Percentiles rank a stretch among this genome's conserved stretches.
phyloP scores from a whole-genome alignment of 148 eudicot genomes.

The Talinum fruticosum region DNA sequence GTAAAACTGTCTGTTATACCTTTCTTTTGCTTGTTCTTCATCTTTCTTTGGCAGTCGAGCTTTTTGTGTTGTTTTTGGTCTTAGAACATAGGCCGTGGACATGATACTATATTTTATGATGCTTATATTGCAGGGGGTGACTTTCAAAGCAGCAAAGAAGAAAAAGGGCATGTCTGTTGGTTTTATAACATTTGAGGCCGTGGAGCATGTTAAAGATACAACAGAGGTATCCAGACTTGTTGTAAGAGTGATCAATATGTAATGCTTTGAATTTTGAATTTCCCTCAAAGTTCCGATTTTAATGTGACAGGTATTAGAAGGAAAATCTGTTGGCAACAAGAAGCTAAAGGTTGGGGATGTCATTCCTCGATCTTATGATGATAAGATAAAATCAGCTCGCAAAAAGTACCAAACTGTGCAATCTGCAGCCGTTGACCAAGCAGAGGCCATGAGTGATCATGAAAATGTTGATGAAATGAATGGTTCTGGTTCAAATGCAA shows the following conservation, averaged over 20 bases:
- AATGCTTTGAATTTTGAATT: background rate
- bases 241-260: background rate
- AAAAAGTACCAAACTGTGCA: constrained; percentile 24
- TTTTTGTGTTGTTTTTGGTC: background rate
- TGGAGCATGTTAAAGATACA: constrained; percentile 57
- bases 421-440: constrained; percentile 29
- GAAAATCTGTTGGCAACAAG: constrained; percentile 57
- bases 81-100: background rate
- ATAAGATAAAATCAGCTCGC: constrained; percentile 38
- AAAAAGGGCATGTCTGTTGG: constrained; percentile 84
- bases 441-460: constrained; percentile 28
- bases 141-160: constrained; percentile 73
- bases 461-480: constrained; percentile 41
- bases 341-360: constrained; percentile 67
- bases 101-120: background rate
- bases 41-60: background rate
- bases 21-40: background rate
- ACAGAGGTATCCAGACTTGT: constrained; percentile 46
- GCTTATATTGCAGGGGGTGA: constrained; percentile 52
- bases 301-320: constrained; percentile 64
- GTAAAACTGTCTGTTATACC: background rate
- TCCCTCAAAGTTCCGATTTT: background rate
- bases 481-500: constrained; percentile 45
- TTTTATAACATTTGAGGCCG: constrained; percentile 65
- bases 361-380: constrained; percentile 66